These are phyloP conservation scores for Abelmoschus esculentus DNA, from an alignment of 345 rosid genomes.

Conservation along the genomic window DNA sequence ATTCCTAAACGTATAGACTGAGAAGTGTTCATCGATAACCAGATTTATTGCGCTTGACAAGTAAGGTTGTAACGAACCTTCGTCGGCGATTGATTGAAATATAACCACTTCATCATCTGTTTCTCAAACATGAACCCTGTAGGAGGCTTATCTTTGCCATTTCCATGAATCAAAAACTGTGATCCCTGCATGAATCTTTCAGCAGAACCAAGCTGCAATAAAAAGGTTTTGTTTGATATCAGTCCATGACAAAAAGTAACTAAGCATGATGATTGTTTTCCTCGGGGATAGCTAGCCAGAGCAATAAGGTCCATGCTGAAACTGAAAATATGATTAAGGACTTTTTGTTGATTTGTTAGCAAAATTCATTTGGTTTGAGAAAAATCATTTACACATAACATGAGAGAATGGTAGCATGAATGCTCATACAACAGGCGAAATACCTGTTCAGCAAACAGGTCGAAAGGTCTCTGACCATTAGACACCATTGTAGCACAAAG, in stretches of 20 bases:
- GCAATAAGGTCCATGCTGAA: not conserved
- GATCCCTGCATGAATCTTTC: constrained; percentile 80
- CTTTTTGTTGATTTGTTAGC: not conserved
- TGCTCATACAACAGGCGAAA: not conserved
- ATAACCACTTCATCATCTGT: constrained; percentile 79
- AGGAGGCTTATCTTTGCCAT: constrained; percentile 67
- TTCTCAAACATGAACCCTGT: constrained; percentile 96
- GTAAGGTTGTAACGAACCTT: constrained; percentile 41
- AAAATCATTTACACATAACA: not conserved
- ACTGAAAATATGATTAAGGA: not conserved
- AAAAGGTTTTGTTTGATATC: not conserved
- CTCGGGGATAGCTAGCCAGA: no score
- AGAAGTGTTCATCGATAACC: not conserved
- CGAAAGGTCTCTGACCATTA: constrained; percentile 81
- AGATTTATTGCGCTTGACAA: not conserved
- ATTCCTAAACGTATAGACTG: not conserved
- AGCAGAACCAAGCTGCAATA: constrained; percentile 86
- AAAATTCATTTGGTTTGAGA: not conserved
- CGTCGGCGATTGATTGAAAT: constrained; percentile 84
- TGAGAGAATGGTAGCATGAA: not conserved
- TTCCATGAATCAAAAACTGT: constrained; percentile 71
- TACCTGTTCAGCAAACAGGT: constrained; percentile 92
- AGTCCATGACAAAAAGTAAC: not conserved
- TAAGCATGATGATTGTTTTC: not conserved
- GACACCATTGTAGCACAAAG: constrained; percentile 88